Conservation (phyloP, 768 basidiomycete species). For the Pleurotus sapidus region DNA sequence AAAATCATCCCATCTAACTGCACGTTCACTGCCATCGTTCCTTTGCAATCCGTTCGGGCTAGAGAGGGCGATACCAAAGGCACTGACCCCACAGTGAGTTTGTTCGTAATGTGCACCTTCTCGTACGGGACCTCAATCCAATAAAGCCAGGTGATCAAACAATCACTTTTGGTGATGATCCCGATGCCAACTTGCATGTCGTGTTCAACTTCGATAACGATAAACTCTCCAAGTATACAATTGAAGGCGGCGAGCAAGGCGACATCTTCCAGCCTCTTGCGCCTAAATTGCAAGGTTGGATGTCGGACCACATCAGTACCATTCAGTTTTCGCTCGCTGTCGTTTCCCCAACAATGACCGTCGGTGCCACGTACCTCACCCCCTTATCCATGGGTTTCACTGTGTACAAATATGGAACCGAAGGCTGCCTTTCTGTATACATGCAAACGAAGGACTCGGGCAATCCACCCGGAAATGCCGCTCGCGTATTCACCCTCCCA, state of each 20-base stretch:
- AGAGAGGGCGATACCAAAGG: not conserved
- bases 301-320: not conserved
- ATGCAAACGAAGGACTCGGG: not conserved
- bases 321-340: not conserved
- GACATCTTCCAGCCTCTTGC: not conserved
- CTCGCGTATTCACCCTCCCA: not conserved
- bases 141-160: not conserved
- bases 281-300: not conserved
- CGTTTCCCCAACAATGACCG: not conserved
- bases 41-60: not conserved
- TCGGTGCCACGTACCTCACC: not conserved
- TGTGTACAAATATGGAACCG: not conserved
- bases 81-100: not conserved
- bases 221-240: not conserved
- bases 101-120: not conserved
- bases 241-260: not conserved
- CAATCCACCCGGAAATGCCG: not conserved
- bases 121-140: not conserved
- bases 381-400: not conserved
- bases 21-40: not conserved
- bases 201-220: not conserved
- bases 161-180: not conserved
- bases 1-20: no score
- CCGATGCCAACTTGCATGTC: not conserved
- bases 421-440: not conserved